Evolutionary conservation across 2,329 filamentous ascomycete genomes (phyloP), one percentile per base, ranked within the genome.

Genomic region (Didymella pomorum): DNA sequence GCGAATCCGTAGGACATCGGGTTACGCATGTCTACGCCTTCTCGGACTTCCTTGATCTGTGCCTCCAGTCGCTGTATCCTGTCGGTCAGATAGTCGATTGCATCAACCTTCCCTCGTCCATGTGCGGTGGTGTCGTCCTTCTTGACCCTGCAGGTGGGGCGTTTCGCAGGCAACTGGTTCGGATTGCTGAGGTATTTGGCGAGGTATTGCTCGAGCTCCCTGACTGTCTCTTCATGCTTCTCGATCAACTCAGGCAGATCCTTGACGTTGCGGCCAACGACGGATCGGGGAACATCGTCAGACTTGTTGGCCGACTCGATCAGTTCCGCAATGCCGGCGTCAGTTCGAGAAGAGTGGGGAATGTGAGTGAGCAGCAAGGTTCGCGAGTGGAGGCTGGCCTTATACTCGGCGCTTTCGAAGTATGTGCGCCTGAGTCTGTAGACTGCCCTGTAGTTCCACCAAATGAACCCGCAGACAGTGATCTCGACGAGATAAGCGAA

Each of bases 1-100:
- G 93, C 93, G 72, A 99, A 98, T 0, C 95, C 95, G 72, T 93
- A 99, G 0, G 92, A 85, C 84, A 96, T 89, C 14, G 93, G 89
- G 72, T 93, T 92, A 43, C 93, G 88, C 76, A 89, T 92, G 76
- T 98, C 94, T n/a, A 98, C 87, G 4, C 87, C 88, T 33, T 87
- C 84, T 16, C 95, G 87, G 2, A 95, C 90, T 62, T 95, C 87
- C 70, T 90, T 92, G 77, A 99, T 93, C 68, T 94, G 87, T 8
- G 87, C 78, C 74, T 98, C 94, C 23, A 99, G 83, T 50, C 89
- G 84, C 61, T 87, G 87, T 70, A 98, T 96, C 16, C 93, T 88
- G 56, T 89, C 85, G 0, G 93, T 96, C 53, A 96, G 82, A 71
- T 97, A 98, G 64, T 97, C 92, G 70, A 99, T 97, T 21, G 95